Base-by-base conservation (phyloP, 2,329 filamentous ascomycete species). In the Ceratocystiopsis sp. region DNA sequence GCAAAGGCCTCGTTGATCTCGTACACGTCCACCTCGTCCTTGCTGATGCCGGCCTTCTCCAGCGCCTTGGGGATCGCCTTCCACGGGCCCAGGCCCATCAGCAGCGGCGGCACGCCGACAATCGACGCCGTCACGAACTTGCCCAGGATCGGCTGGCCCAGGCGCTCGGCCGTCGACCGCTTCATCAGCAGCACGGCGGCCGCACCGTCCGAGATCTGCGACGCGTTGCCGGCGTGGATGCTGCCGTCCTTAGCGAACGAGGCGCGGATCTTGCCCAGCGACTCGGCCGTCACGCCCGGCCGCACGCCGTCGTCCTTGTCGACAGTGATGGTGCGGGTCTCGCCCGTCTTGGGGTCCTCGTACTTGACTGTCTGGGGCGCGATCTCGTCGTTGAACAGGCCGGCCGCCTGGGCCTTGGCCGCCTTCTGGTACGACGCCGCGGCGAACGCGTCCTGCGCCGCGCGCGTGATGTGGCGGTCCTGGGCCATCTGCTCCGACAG, bases 1-100 rank as follows among this genome's bases (percentile, higher is more conserved):
- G 91, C 91, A 61, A 98, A 98, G 1, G 91, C 91, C 73, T 98
- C 91, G 69, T 98, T 98, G 72, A 98, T 95, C 74, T 98, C 91
- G 57, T 75, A 96, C 57, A 96, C 89, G 59, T 96, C 91, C 29
- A 98, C 85, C 52, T 96, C 89, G 45, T 93, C 80, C 62, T 80
- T 84, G 58, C 68, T 70, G 54, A 98, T 77, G 47, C 87, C 86
- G 0, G 87, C 84, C 61, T 91, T 87, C 59, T 84, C 73, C 45
- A 95, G 78, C 4, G 84, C 87, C 59, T 87, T 82, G 50, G 91
- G 91, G 56, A 98, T 96, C 45, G 91, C 87, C 63, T 87, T 87
- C 76, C 85, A 94, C 41, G 91, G 91, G 1, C 91, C 91, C 52
- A 94, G 71, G 49, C 91, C 91, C 91, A 98, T 96, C 52, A 96